A percentile compares a stretch with the other conserved stretches of the same genome.
phyloP scores from a whole-genome alignment of 495 filamentous ascomycete species.

The Talaromyces proteolyticus region DNA sequence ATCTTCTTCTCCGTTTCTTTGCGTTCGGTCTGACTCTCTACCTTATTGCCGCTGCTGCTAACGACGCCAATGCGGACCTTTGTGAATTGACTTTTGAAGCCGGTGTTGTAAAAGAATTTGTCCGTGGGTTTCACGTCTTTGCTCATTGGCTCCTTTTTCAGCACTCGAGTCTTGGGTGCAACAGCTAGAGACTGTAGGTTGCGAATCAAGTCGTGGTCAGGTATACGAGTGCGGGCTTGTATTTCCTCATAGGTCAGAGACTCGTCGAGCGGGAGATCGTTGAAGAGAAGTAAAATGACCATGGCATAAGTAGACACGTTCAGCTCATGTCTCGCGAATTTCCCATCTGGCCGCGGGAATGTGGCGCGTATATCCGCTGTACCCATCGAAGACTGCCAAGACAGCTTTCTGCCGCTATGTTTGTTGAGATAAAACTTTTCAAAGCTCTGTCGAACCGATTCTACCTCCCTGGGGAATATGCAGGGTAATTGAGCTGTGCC shows the following conservation, averaged over 20 bases:
- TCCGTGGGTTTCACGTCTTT: constrained; percentile 79
- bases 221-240: constrained; percentile 77
- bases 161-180: constrained; percentile 74
- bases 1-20: constrained; percentile 85
- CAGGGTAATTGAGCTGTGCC: constrained; percentile 47
- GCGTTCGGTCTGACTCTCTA: constrained; percentile 78
- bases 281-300: constrained; percentile 86
- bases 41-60: constrained; percentile 61
- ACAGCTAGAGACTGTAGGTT: constrained; percentile 82
- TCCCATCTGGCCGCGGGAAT: constrained; percentile 68
- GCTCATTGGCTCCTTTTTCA: constrained; percentile 77
- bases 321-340: constrained; percentile 76
- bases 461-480: constrained; percentile 70
- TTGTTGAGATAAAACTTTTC: constrained; percentile 85
- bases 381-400: constrained; percentile 79
- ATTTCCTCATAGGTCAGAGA: constrained; percentile 79
- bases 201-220: constrained; percentile 66
- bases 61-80: constrained; percentile 84
- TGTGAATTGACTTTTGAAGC: constrained; percentile 74
- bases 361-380: constrained; percentile 78
- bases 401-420: constrained; percentile 79
- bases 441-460: constrained; percentile 75
- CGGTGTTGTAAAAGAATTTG: constrained; percentile 76
- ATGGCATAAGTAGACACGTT: constrained; percentile 92
- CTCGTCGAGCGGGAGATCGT: constrained; percentile 60